These are phyloP conservation scores for Geotrichum fermentans DNA, from an alignment of 1,139 yeast species.

Conservation along the genomic window DNA sequence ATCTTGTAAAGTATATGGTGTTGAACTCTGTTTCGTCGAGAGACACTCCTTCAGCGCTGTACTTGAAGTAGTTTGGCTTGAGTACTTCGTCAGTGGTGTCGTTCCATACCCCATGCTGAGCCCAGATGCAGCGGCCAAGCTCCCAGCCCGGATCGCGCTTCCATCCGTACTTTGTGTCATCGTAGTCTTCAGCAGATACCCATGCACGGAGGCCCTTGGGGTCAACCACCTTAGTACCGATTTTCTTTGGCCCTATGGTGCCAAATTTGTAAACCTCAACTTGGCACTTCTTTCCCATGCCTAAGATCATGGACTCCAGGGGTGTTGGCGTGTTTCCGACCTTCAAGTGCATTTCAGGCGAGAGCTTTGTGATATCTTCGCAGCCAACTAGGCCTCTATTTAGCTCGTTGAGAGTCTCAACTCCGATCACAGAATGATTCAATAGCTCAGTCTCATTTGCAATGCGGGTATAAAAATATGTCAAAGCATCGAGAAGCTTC, in stretches of 20 bases:
- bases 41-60: constrained; percentile 41
- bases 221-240: constrained; percentile 52
- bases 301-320: constrained; percentile 44
- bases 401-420: constrained; percentile 83
- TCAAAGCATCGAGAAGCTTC: constrained; percentile 52
- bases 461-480: constrained; percentile 50
- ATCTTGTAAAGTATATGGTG: constrained; percentile 57
- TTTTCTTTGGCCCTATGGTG: constrained; percentile 66
- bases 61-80: constrained; percentile 45
- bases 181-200: constrained; percentile 35
- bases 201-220: constrained; percentile 67
- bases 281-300: constrained; percentile 64
- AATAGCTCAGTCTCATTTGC: constrained; percentile 53
- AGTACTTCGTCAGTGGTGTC: constrained; percentile 38
- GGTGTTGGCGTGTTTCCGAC: constrained; percentile 37
- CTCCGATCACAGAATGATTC: constrained; percentile 52
- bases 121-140: constrained; percentile 70
- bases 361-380: constrained; percentile 31
- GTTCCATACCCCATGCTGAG: constrained; percentile 73
- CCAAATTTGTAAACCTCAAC: constrained; percentile 66
- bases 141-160: constrained; percentile 56
- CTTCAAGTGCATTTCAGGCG: constrained; percentile 32
- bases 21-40: constrained; percentile 58
- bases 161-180: constrained; percentile 65
- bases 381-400: constrained; percentile 33